Evolutionary conservation across 2,329 filamentous ascomycete species (phyloP), one percentile per base, ranked within the genome.

Genomic region (Hypoxylon sp.): DNA sequence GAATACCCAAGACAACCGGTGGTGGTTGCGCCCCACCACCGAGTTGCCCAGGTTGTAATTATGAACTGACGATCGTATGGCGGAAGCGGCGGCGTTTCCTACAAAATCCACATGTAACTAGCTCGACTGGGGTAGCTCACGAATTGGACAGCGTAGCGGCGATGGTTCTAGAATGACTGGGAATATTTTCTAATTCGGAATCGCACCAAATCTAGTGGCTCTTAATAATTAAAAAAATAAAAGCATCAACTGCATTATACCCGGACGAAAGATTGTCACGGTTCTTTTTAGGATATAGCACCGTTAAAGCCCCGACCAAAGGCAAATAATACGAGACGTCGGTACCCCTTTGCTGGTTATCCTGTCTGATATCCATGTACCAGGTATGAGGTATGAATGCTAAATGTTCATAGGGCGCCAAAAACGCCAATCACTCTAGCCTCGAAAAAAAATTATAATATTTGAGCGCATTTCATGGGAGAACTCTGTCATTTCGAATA

Each of bases 1-100:
- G 56, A 50, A 60, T 61, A 50, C 46, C 54, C 42, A 57, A 56
- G 58, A 39, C 53, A 61, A 15, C 47, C n/a, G 10, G 31, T 62
- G 42, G 63, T 62, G 68, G 68, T 64, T 64, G 68, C 61, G 64
- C 61, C 62, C 44, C 60, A 48, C 24, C 24, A 64, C 58, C 60
- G 63, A 47, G 27, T 48, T 2, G 27, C 35, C 32, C 13, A 42
- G 29, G 59, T 53, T 58, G 57, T 62, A 66, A 62, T 62, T 50
- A 57, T 53, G 60, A 52, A 56, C 44, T 61, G 61, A 58, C 48
- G 61, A 53, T 70, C 57, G 42, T 52, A 62, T 59, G 61, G 65
- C 68, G 68, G 64, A 65, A 65, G 39, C 48, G 64, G 68, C 65
- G 64, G 61, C 46, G 52, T 60, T 55, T 44, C 11, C 21, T 59